Base-by-base conservation (phyloP, 139 green algal species). In the Coelastrella sp. region DNA sequence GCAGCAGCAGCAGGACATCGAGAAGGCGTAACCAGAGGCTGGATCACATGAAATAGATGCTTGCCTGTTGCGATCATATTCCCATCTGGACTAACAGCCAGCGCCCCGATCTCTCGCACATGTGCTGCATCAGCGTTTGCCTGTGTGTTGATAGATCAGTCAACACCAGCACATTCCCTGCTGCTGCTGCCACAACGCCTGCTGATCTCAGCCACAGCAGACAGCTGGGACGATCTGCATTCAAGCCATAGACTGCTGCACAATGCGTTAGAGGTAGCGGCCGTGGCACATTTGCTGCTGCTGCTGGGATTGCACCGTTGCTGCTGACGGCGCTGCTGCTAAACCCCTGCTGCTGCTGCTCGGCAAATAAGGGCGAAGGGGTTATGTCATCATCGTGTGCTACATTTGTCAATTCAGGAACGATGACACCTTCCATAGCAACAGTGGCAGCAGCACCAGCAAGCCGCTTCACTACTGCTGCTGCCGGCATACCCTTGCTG, bases 91-190 rank as follows among this genome's bases (percentile, higher is more conserved):
- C 83, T 82, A 47, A 91, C 85, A 19, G 82, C 88, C 14, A 93
- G 20, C 11, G 83, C 65, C 3, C 58, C 60, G 56, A 94, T 87
- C 61, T 56, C 10, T 73, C 85, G 66, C 57, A 13, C 17, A 65
- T 94, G 91, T 92, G 75, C 23, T 65, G 57, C 56, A 94, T 79
- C 54, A 80, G 90, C 17, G 4, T 57, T 85, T 93, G 91, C 65
- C 78, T 60, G 7, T 84, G 56, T 57, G 23, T 90, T 17, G 83
- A 23, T 20, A 94, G 80, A 77, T 92, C 80, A 23, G 92, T 75
- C 54, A 95, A 23, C 32, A 95, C 91, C 56, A 95, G 23, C 32
- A n/a, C 61, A 68, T 92, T 90, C 16, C 87, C 93, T 5, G 88
- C 74, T 3, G 89, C 73, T 76, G 92, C 92, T 13, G 81, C 86